These are phyloP conservation scores for Dothistroma pini DNA, from an alignment of 2,329 filamentous ascomycete species.

Conservation along the genomic window DNA sequence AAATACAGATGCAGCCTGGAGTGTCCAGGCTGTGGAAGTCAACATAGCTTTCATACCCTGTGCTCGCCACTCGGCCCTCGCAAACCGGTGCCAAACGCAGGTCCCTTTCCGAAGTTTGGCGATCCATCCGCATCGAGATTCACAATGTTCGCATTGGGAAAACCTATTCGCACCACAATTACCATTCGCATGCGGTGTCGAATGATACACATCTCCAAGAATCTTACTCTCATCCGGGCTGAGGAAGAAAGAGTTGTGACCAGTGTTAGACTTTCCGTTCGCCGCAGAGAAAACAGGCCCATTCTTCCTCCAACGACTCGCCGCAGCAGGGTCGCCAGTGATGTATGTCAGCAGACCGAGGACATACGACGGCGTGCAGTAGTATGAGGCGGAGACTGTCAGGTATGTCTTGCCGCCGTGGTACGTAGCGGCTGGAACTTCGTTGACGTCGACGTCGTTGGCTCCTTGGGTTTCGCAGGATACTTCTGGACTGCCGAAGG, in stretches of 20 bases:
- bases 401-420: constrained; percentile 52
- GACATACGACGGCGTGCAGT: constrained; percentile 54
- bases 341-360: constrained; percentile 55
- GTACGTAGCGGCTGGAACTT: constrained; percentile 54
- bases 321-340: constrained; percentile 47
- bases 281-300: constrained; percentile 51
- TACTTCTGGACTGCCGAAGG: constrained; percentile 51
- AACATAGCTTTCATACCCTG: background rate
- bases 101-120: constrained; percentile 49
- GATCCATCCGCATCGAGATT: constrained; percentile 50
- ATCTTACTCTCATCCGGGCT: constrained; percentile 54
- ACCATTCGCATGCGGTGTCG: constrained; percentile 48
- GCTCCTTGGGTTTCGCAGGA: constrained; percentile 49
- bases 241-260: constrained; percentile 56
- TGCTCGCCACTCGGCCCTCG: constrained; percentile 21
- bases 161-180: constrained; percentile 53
- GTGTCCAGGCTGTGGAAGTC: background rate
- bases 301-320: constrained; percentile 51
- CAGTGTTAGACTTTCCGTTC: constrained; percentile 56
- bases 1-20: background rate
- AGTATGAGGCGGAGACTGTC: constrained; percentile 54
- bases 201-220: constrained; percentile 57
- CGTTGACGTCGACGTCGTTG: constrained; percentile 48
- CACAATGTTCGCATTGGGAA: constrained; percentile 51
- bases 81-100: constrained; percentile 27